Base-by-base conservation (phyloP, 1,139 yeast species). In the Yamadazyma dushanensis region DNA sequence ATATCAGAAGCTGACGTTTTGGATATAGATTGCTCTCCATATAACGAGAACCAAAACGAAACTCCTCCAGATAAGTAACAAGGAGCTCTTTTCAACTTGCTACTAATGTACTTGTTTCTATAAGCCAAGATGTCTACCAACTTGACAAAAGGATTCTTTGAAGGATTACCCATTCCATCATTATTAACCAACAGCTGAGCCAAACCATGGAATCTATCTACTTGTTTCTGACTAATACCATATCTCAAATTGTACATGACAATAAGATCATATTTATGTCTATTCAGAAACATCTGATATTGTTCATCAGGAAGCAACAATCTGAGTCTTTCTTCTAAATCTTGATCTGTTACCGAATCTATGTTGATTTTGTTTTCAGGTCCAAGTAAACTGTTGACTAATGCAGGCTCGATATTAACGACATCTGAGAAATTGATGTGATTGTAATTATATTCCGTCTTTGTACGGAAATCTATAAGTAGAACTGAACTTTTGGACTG, bases 321-420 rank as follows among this genome's bases (percentile, higher is more conserved):
- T 26, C 76, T 62, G 17, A 90, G 64, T 22, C 76, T 61, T 24
- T 70, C 74, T 47, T 82, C 85, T 19, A 88, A 56, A 36, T 81
- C 87, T 34, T 60, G 64, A 48, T 83, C 90, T 2, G 73, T 68
- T 43, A 73, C 52, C 5, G 46, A 60, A 3, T 63, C 56, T 18
- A 70, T 6, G 23, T 35, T 28, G 13, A 15, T 57, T 26, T 76
- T 59, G 20, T 37, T 47, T 16, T 40, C 50, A 9, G 40, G 32
- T 3, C 47, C 50, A 3, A 46, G 30, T 9, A 66, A 33, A 23
- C 49, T 44, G 4, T 39, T 41, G 3, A 65, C 49, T 5, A 78
- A 66, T 4, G 76, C 61, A 0, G 96, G 96, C 38, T 85, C 95
- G 10, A 88, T 73, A 53, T 89, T 83, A 13, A 85, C 72, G 7